A percentile compares a stretch with the other conserved stretches of the same genome.
These are phyloP conservation scores for Fimicolochytrium jonesii DNA, from an alignment of 192 early-diverging fungal genomes.

Conservation along the genomic window DNA sequence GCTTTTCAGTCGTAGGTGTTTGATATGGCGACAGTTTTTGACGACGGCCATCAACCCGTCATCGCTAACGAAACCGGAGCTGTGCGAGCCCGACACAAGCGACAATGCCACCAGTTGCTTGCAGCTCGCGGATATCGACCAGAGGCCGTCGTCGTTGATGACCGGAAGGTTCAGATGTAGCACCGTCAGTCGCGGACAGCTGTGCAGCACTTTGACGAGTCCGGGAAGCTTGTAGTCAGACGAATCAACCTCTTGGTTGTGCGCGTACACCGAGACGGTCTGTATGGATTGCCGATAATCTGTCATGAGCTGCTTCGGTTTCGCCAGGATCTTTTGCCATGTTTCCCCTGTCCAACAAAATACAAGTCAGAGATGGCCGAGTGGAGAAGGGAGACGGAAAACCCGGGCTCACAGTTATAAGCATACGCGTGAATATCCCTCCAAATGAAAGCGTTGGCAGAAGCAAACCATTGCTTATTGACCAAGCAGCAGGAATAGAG, in stretches of 20 bases:
- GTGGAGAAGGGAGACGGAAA: background rate
- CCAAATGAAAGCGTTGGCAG: background rate
- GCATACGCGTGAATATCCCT: background rate
- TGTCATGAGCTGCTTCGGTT: background rate
- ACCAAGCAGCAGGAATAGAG: slow-evolving; percentile 2
- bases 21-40: background rate
- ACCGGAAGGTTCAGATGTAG: slow-evolving; percentile 3
- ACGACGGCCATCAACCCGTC: slow-evolving; percentile 8
- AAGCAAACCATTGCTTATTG: slow-evolving; percentile 1
- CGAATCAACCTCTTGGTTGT: too few species aligned
- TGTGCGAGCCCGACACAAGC: background rate
- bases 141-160: slow-evolving; percentile 16
- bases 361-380: background rate
- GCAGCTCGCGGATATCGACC: slow-evolving; percentile 7
- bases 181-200: background rate
- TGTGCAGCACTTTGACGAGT: background rate
- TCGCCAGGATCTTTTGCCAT: background rate
- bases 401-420: background rate
- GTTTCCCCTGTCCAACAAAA: background rate
- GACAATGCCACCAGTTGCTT: background rate
- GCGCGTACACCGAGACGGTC: too few species aligned
- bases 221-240: background rate
- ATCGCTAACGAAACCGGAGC: background rate
- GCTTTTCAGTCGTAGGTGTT: slow-evolving; percentile 6
- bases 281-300: slow-evolving; percentile 8